Evolutionary conservation across 1,284 basidiomycete species (phyloP).

Genomic region (Paramarasmius palmivorus): DNA sequence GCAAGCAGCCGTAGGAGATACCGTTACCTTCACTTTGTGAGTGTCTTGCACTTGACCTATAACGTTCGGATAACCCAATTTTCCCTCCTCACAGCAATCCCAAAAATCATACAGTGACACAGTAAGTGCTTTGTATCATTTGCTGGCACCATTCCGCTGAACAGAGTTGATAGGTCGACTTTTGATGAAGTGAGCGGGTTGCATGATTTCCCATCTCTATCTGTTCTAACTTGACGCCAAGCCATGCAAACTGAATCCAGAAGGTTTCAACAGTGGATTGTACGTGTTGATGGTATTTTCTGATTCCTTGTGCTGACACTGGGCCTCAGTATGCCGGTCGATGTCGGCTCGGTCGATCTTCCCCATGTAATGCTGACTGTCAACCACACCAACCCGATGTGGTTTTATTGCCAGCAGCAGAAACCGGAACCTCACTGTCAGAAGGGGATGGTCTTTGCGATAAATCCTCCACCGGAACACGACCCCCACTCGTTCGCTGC

Average conservation of each 20-base stretch:
- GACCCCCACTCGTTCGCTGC: conserved; percentile 44
- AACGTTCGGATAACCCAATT: background rate
- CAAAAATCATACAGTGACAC: conserved; percentile 56
- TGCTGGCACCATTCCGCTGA: background rate
- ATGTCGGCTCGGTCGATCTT: background rate
- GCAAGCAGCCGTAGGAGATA: conserved; percentile 12
- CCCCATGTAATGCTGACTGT: conserved; percentile 23
- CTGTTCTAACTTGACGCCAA: conserved; percentile 30
- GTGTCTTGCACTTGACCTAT: background rate
- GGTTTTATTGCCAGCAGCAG: conserved; percentile 42
- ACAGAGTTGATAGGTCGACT: conserved; percentile 4
- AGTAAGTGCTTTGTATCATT: conserved; percentile 22
- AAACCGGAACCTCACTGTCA: conserved; percentile 9
- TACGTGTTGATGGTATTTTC: conserved; percentile 13
- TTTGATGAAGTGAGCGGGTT: conserved; percentile 9
- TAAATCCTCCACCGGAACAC: conserved; percentile 45
- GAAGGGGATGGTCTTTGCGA: conserved; percentile 53
- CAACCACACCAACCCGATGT: conserved; percentile 34
- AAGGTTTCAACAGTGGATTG: conserved; percentile 53
- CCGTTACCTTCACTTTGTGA: conserved; percentile 17
- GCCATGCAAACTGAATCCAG: conserved; percentile 43
- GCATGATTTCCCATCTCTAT: conserved; percentile 20
- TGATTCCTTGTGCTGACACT: background rate
- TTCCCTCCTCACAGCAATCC: conserved; percentile 21
- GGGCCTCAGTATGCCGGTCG: background rate